These are phyloP conservation scores for Cordyceps cicadae DNA, from an alignment of 2,329 filamentous ascomycete species.

Conservation along the genomic window DNA sequence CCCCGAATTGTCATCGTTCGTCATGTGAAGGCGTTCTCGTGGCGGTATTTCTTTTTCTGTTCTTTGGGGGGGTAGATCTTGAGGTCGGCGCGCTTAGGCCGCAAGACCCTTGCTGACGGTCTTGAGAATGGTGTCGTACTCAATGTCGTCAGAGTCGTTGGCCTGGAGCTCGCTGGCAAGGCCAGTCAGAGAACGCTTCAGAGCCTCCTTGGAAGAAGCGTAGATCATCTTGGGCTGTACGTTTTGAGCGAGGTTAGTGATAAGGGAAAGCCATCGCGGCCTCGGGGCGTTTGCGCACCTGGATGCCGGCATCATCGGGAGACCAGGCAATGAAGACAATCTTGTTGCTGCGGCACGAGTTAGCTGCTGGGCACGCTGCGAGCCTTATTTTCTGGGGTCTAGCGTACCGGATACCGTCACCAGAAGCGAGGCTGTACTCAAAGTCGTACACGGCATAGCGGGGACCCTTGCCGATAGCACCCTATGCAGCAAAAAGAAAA, in stretches of 20 bases:
- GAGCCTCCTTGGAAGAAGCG: slow-evolving; percentile 77
- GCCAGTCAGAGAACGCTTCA: slow-evolving; percentile 71
- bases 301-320: slow-evolving; percentile 70
- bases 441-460: slow-evolving; percentile 83
- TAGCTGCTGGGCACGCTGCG: slow-evolving; percentile 16
- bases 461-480: slow-evolving; percentile 56
- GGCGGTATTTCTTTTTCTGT: not conserved
- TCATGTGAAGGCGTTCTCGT: not conserved
- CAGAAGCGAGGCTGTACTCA: slow-evolving; percentile 62
- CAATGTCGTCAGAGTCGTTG: slow-evolving; percentile 76
- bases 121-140: slow-evolving; percentile 63
- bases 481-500: slow-evolving; percentile 29
- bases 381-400: slow-evolving; percentile 10
- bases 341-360: slow-evolving; percentile 52
- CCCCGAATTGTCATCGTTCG: not conserved
- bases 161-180: slow-evolving; percentile 72
- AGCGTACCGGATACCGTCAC: slow-evolving; percentile 61
- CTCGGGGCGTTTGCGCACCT: slow-evolving; percentile 43
- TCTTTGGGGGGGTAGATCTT: not conserved
- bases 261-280: not conserved
- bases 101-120: slow-evolving; percentile 56
- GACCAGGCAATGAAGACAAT: slow-evolving; percentile 74
- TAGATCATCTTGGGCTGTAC: slow-evolving; percentile 78
- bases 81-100: slow-evolving; percentile 31
- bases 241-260: slow-evolving; percentile 10